Conservation (phyloP, 306 rosid species). For the Fagus sylvatica region DNA sequence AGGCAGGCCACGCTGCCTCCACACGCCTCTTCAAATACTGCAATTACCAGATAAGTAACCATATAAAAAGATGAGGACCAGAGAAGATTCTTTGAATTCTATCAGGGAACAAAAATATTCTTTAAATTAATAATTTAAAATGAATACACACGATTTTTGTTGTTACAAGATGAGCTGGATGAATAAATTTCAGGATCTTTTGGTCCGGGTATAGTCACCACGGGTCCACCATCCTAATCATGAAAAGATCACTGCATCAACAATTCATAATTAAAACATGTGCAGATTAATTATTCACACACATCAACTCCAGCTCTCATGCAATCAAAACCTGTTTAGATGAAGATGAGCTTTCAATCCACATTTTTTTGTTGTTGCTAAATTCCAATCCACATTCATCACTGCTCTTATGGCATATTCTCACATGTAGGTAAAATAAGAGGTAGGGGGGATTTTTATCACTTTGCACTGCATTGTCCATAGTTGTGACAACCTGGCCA, state of each 20-base stretch:
- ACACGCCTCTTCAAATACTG: slow-evolving; percentile 21
- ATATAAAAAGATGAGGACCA: slow-evolving; percentile 1
- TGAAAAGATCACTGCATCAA: no score
- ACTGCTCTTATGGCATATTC: no score
- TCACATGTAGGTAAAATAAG: no score
- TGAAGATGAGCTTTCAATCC: background rate
- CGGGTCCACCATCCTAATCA: no score
- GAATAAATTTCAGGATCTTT: background rate
- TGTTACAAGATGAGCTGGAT: background rate
- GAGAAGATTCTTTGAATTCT: background rate
- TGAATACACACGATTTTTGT: background rate
- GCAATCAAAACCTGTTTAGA: background rate
- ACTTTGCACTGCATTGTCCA: no score
- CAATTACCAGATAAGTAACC: background rate
- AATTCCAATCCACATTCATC: no score
- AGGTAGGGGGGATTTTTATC: no score
- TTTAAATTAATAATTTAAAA: no score
- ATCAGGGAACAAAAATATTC: no score
- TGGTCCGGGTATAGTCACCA: no score
- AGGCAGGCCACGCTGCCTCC: slow-evolving; percentile 8
- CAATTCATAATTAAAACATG: background rate
- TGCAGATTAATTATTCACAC: background rate
- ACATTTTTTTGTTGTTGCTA: background rate
- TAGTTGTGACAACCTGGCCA: background rate
- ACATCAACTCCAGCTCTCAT: background rate